Evolutionary conservation across 805 yeast genomes (phyloP).

Genomic region (Zygoascus ofunaensis): DNA sequence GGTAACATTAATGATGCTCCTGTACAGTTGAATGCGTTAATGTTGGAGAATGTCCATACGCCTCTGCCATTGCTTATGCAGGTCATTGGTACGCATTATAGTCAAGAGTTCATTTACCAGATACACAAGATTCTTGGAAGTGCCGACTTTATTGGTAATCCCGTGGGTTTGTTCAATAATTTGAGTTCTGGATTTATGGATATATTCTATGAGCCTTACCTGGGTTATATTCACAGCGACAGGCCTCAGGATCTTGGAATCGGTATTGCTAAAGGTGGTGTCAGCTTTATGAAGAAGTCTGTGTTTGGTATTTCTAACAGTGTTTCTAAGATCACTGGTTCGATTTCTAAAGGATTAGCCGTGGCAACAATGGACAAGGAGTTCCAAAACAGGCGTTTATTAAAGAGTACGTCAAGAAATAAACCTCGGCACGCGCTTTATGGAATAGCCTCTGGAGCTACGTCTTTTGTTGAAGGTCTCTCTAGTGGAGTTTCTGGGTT

Average conservation of each 20-base stretch:
- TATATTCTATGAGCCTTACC: conserved; percentile 93
- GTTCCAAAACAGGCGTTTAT: conserved; percentile 73
- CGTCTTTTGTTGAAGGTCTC: conserved; percentile 76
- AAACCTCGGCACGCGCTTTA: conserved; percentile 76
- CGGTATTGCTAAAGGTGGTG: conserved; percentile 91
- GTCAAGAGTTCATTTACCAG: conserved; percentile 86
- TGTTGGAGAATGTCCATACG: conserved; percentile 81
- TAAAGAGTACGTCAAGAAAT: conserved; percentile 56
- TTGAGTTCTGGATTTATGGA: conserved; percentile 93
- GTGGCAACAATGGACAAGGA: conserved; percentile 80
- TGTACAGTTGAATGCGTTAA: conserved; percentile 73
- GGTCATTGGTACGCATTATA: conserved; percentile 73
- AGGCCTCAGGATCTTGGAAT: conserved; percentile 94
- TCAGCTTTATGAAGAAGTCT: conserved; percentile 87
- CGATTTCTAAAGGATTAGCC: conserved; percentile 87
- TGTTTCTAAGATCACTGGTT: conserved; percentile 84
- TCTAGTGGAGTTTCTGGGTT: conserved; percentile 84
- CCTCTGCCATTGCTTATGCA: conserved; percentile 66
- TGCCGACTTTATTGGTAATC: conserved; percentile 93
- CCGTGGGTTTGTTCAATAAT: conserved; percentile 91
- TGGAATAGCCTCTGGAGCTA: conserved; percentile 79
- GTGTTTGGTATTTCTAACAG: conserved; percentile 94
- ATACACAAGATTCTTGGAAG: conserved; percentile 89
- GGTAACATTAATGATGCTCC: conserved; percentile 98
- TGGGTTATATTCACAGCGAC: conserved; percentile 88